phyloP scores from a whole-genome alignment of 192 early-diverging fungal genomes.

The Entomortierella chlamydospora region DNA sequence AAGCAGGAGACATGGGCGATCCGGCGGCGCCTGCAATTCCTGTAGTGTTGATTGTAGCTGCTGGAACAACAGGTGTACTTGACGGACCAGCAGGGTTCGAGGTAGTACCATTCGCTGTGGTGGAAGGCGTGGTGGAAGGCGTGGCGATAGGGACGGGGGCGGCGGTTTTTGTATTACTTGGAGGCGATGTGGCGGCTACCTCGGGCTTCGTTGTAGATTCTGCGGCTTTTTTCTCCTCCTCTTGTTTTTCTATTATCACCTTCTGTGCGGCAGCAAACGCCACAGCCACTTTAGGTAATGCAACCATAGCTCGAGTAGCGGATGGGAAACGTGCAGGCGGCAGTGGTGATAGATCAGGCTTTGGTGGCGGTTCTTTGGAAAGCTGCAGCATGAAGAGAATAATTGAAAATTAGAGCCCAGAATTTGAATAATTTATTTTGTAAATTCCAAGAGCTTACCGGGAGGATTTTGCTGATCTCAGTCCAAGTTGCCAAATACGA shows the following conservation, averaged over 20 bases:
- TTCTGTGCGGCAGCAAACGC: conserved; percentile 42
- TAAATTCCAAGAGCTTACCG: conserved; percentile 24
- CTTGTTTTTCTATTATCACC: conserved; percentile 9
- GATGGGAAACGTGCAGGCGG: conserved; percentile 51
- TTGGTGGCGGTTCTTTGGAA: conserved; percentile 41
- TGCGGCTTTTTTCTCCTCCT: neutral
- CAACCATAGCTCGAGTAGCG: conserved; percentile 36
- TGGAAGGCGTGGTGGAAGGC: neutral
- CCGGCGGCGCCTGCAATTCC: neutral
- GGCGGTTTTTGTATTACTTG: neutral
- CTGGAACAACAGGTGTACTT: neutral
- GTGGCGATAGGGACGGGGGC: too few species aligned
- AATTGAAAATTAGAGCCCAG: neutral
- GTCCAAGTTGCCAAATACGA: conserved; percentile 52
- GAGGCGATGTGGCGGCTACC: neutral
- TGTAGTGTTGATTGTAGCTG: neutral
- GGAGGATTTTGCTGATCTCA: conserved; percentile 41
- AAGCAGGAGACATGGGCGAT: conserved; percentile 8
- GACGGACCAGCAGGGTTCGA: conserved; percentile 4
- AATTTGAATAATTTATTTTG: too few species aligned
- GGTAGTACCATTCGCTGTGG: neutral
- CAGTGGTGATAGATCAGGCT: conserved; percentile 45
- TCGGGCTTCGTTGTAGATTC: conserved; percentile 8
- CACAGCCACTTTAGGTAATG: conserved; percentile 39
- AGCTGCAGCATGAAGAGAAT: conserved; percentile 3